phyloP scores from a whole-genome alignment of 768 basidiomycete genomes.

The Atractiella rhizophila region DNA sequence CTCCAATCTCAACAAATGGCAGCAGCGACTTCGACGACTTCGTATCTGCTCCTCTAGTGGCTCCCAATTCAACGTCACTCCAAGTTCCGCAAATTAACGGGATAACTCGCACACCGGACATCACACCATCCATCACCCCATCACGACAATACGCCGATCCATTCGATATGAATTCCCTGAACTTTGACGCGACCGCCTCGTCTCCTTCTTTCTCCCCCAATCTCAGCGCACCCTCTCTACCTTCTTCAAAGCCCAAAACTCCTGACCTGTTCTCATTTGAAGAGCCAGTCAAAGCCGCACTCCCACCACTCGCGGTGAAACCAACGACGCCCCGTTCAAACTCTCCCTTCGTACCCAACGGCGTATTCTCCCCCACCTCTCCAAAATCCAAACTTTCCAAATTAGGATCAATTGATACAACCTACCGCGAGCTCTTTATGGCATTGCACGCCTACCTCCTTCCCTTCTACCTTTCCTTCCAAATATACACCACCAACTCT shows the following conservation, averaged over 20 bases:
- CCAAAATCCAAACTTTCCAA: not conserved
- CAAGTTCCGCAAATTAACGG: constrained; percentile 5
- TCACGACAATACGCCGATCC: no score
- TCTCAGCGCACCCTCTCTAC: no score
- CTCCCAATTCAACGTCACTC: not conserved
- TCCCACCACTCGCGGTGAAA: not conserved
- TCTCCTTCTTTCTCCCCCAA: no score
- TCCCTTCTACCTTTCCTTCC: constrained; percentile 22
- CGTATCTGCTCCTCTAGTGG: constrained; percentile 8
- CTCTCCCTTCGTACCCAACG: not conserved
- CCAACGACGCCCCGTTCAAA: not conserved
- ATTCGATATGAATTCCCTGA: no score
- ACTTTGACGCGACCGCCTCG: no score
- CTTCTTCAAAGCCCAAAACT: constrained; percentile 5
- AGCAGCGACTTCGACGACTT: constrained; percentile 23
- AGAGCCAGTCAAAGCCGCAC: not conserved
- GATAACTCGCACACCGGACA: constrained; percentile 16
- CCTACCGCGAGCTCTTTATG: constrained; percentile 9
- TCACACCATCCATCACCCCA: constrained; percentile 4
- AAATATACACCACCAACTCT: constrained; percentile 35
- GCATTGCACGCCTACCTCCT: constrained; percentile 22
- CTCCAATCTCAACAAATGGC: constrained; percentile 5
- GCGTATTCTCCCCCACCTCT: not conserved
- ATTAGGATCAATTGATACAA: not conserved
- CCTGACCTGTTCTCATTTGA: constrained; percentile 10